Evolutionary conservation across 768 basidiomycete species (phyloP), one percentile per base, ranked within the genome.

Genomic region (Mrakia frigida): DNA sequence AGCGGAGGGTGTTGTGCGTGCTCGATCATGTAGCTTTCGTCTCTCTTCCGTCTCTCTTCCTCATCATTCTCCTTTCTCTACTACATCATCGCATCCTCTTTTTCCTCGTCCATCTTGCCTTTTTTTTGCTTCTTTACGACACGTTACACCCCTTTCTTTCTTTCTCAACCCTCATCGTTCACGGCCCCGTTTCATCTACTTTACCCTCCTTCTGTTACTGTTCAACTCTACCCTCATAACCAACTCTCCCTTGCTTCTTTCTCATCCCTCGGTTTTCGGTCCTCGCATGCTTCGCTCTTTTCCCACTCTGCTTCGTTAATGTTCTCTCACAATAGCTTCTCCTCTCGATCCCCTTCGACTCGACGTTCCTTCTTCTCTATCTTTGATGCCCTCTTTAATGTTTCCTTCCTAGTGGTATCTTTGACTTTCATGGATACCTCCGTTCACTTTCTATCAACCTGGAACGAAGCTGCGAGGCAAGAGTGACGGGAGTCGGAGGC

Each of bases 1-100:
- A 65, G 21, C 37, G 63, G 65, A 6, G 63, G 63, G 63, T 67
- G 63, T 25, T 68, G 65, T 39, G 65, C 39, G 3, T 68, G 65
- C 23, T 68, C 52, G 52, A 72, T 72, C 39, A 56, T 39, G 50
- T 68, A 67, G 65, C 35, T 3, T 10, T 11, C 14, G 5, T 16
- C 60, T 28, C 10, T 31, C n/a, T 35, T 13, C 60, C n/a, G 5
- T 25, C 16, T 61, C 28, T 31, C 60, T 31, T 61, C 41, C 28
- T 50, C 25, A 9, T 23, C 33, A 4, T 71, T 16, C 31, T 7
- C 28, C 9, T 28, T 9, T 52, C 37, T 31, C 5, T 46, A 6
- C 28, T 35, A 39, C 28, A 69, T 16, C 28, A 13, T 46, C 41
- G 41, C 18, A 1, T 11, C 23, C 9, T 16, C 28, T 61, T 16